Evolutionary conservation across 805 yeast species (phyloP).

Genomic region (Candida maris): DNA sequence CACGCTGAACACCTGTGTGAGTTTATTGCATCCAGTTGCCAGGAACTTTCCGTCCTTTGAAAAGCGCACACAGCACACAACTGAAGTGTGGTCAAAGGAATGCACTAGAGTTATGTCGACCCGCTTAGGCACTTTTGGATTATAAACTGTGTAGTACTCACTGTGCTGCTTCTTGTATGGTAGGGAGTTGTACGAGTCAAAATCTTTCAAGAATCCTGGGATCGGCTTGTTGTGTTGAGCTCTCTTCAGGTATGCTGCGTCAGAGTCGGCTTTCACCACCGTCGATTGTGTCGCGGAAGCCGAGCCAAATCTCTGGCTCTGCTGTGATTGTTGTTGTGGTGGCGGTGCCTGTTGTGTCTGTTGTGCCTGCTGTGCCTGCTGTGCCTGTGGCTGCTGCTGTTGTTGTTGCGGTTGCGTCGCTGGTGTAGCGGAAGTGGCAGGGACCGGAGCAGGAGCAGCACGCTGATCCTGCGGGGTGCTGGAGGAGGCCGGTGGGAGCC

Average conservation of each 20-base stretch:
- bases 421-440: too few relatives aligned
- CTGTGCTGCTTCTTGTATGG: slow-evolving; percentile 76
- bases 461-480: too few relatives aligned
- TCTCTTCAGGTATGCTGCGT: slow-evolving; percentile 36
- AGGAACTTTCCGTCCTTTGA: slow-evolving; percentile 85
- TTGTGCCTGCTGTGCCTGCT: slow-evolving; percentile 18
- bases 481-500: slow-evolving; percentile 26
- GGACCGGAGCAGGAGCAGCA: too few relatives aligned
- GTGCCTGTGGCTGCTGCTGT: slow-evolving; percentile 1
- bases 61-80: slow-evolving; percentile 95
- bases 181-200: slow-evolving; percentile 74
- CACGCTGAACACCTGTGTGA: slow-evolving; percentile 91
- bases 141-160: slow-evolving; percentile 85
- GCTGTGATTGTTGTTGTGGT: too few relatives aligned
- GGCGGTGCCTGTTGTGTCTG: slow-evolving; percentile 21
- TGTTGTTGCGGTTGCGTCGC: slow-evolving; percentile 16
- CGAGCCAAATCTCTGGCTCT: too few relatives aligned
- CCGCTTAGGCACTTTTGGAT: slow-evolving; percentile 73
- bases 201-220: slow-evolving; percentile 75
- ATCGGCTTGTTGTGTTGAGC: slow-evolving; percentile 66
- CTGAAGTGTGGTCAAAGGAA: slow-evolving; percentile 88
- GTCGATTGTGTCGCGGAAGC: slow-evolving; percentile 25
- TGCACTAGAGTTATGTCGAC: slow-evolving; percentile 87
- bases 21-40: slow-evolving; percentile 96
- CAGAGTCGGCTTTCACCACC: slow-evolving; percentile 22